Conservation (phyloP, 106 monocot species). For the Dioscorea zingiberensis region DNA sequence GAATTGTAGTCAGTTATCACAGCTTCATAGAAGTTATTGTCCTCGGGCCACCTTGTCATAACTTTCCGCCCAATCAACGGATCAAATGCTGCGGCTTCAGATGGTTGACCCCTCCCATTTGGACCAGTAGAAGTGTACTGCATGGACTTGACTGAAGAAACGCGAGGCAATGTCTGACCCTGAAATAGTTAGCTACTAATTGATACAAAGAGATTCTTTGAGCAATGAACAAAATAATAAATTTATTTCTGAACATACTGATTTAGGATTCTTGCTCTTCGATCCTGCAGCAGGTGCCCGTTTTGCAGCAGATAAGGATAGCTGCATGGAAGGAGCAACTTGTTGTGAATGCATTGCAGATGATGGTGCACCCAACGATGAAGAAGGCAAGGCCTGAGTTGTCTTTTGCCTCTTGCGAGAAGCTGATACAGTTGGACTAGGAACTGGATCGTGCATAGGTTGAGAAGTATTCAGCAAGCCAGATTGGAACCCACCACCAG, state of each 20-base stretch:
- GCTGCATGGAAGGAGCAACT: constrained; percentile 20
- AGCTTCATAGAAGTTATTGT: constrained; percentile 74
- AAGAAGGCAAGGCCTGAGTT: constrained; percentile 29
- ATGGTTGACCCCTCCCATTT: constrained; percentile 17
- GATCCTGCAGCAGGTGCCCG: constrained; percentile 11
- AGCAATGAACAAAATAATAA: neutral
- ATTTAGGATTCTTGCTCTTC: constrained; percentile 32
- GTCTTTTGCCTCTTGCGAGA: constrained; percentile 57
- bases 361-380: constrained; percentile 23
- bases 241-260: constrained; percentile 16
- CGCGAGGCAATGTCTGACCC: constrained; percentile 13
- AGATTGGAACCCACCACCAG: constrained; percentile 39
- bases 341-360: constrained; percentile 15
- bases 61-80: constrained; percentile 58
- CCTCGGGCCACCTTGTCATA: constrained; percentile 69
- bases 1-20: constrained; percentile 45
- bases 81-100: constrained; percentile 24
- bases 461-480: constrained; percentile 27
- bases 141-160: constrained; percentile 7
- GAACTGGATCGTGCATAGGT: constrained; percentile 37
- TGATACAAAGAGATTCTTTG: neutral
- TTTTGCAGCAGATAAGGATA: constrained; percentile 24
- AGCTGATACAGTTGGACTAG: constrained; percentile 50
- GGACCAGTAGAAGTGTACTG: constrained; percentile 25
- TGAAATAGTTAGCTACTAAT: neutral